Conservation (phyloP, 495 filamentous ascomycete species). For the Annulohypoxylon bovei region DNA sequence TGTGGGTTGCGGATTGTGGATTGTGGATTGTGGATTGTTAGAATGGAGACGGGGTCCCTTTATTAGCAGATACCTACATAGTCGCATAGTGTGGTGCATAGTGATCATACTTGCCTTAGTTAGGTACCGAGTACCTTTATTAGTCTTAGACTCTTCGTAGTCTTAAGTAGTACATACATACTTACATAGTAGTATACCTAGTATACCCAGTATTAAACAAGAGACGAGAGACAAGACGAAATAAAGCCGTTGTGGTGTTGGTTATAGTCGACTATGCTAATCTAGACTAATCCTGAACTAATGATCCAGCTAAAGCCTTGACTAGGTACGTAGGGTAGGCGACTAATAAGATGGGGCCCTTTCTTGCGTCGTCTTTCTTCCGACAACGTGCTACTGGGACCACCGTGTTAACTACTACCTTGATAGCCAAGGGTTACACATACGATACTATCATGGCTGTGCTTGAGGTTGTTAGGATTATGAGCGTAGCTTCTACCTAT, state of each 20-base stretch:
- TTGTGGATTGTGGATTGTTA: neutral
- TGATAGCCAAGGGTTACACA: slow-evolving; percentile 22
- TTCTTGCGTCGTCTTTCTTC: slow-evolving; percentile 36
- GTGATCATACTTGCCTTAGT: slow-evolving; percentile 12
- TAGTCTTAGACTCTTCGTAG: slow-evolving; percentile 1
- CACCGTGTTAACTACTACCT: slow-evolving; percentile 45
- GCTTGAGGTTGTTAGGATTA: neutral
- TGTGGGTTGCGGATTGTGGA: neutral
- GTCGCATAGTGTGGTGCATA: neutral
- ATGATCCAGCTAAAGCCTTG: slow-evolving; percentile 31
- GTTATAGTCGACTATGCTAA: slow-evolving; percentile 21
- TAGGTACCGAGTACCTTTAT: slow-evolving; percentile 19
- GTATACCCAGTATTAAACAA: too few relatives aligned
- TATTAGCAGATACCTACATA: slow-evolving; percentile 3
- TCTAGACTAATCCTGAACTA: slow-evolving; percentile 3
- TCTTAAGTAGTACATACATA: neutral
- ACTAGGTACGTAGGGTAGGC: slow-evolving; percentile 21
- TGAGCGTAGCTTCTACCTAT: neutral
- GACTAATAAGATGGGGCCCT: slow-evolving; percentile 26
- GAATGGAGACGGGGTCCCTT: slow-evolving; percentile 25
- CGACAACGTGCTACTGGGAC: slow-evolving; percentile 34
- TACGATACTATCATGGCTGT: slow-evolving; percentile 5
- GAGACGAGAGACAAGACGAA: neutral
- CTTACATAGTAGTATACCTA: neutral
- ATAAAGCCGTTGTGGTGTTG: slow-evolving; percentile 16